These are phyloP conservation scores for Heritiera fomes DNA, from an alignment of 345 rosid species.

Conservation along the genomic window DNA sequence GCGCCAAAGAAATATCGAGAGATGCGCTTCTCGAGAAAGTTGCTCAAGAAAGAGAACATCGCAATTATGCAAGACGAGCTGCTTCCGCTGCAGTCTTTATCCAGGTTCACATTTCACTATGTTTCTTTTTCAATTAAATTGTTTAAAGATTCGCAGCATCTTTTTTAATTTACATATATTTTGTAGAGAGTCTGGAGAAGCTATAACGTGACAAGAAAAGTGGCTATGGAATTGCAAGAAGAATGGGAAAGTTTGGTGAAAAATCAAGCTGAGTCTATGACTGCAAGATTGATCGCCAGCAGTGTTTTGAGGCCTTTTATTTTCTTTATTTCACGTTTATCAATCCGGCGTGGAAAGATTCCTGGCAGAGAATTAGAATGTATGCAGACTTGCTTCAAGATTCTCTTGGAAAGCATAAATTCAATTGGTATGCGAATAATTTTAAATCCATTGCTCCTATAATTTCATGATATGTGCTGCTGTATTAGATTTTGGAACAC, in stretches of 20 bases:
- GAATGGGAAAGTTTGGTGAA: constrained; percentile 63
- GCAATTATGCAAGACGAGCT: constrained; percentile 74
- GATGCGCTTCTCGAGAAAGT: constrained; percentile 90
- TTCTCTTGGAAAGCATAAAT: constrained; percentile 73
- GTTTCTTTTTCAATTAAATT: not conserved
- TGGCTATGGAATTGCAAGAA: constrained; percentile 55
- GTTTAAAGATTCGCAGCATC: no score
- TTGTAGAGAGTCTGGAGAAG: constrained; percentile 80
- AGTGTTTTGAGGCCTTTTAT: constrained; percentile 70
- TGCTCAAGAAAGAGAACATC: constrained; percentile 78
- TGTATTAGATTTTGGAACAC: not conserved
- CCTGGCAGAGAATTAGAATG: constrained; percentile 50
- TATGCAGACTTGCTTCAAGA: constrained; percentile 63
- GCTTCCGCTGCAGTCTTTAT: constrained; percentile 60
- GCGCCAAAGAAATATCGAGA: constrained; percentile 82
- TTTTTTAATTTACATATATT: not conserved
- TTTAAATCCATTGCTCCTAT: not conserved
- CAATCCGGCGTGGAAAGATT: constrained; percentile 42
- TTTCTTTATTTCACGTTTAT: constrained; percentile 57
- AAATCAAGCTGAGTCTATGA: constrained; percentile 38
- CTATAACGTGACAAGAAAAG: constrained; percentile 51
- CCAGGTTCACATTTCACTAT: constrained; percentile 49
- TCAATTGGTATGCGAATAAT: constrained; percentile 57
- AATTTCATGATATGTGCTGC: constrained; percentile 2
- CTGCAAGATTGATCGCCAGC: constrained; percentile 61